Conservation (phyloP, 352 stramenopile genomes). For the Pilasporangium apinafurcum region DNA sequence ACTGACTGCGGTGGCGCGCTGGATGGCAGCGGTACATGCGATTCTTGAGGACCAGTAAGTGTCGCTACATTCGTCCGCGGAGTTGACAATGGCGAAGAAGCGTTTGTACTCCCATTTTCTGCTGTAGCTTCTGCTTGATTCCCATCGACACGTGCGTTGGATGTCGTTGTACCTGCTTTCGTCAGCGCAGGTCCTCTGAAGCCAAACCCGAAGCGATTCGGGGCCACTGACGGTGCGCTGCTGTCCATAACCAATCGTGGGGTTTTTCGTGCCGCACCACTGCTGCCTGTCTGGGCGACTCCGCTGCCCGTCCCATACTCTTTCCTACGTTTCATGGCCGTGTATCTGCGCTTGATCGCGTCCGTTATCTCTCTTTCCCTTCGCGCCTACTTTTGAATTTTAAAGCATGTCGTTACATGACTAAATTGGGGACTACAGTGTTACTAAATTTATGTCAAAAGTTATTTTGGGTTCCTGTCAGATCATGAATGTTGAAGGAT, state of each 20-base stretch:
- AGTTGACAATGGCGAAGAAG: constrained; percentile 8
- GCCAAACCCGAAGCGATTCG: constrained; percentile 25
- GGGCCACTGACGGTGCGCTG: constrained; percentile 3
- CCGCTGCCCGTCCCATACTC: no score
- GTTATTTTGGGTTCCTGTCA: no score
- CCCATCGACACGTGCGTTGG: not conserved
- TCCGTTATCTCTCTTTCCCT: constrained; percentile 6
- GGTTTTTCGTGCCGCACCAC: not conserved
- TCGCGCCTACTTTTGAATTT: constrained; percentile 5
- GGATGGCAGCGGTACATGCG: constrained; percentile 3
- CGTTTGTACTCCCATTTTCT: constrained; percentile 9
- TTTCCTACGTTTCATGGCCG: no score
- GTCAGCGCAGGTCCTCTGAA: constrained; percentile 12
- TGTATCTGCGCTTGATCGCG: no score
- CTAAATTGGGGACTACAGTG: no score
- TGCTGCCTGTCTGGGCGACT: constrained; percentile 1
- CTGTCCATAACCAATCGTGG: not conserved
- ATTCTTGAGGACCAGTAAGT: not conserved
- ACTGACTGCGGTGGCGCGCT: constrained; percentile 7
- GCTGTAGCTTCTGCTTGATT: constrained; percentile 15
- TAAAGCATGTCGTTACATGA: no score
- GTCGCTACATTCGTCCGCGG: not conserved
- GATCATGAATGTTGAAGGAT: no score
- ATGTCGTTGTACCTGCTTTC: constrained; percentile 1
- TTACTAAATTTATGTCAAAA: no score